Percentiles rank a stretch among this genome's conserved stretches.
Evolutionary conservation across 2,329 filamentous ascomycete genomes (phyloP).

Genomic region (Hymenoscyphus scutula): DNA sequence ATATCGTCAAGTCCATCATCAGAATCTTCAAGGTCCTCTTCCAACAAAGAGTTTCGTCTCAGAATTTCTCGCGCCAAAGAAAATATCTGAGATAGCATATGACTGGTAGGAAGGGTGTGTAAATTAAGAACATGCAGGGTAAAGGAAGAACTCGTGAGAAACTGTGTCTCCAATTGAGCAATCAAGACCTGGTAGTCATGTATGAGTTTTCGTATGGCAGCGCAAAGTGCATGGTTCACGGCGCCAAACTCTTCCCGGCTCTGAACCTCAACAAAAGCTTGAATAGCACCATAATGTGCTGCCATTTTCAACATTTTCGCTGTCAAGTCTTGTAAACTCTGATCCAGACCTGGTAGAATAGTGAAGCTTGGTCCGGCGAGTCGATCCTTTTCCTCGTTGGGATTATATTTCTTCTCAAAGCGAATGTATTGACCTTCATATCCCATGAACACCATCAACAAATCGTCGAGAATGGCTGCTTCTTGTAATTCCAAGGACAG

Average conservation of each 20-base stretch:
- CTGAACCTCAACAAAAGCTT: constrained; percentile 91
- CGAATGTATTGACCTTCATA: constrained; percentile 97
- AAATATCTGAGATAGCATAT: constrained; percentile 90
- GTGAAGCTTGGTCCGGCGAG: constrained; percentile 79
- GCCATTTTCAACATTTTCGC: constrained; percentile 90
- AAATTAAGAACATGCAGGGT: constrained; percentile 92
- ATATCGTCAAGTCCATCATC: constrained; percentile 70
- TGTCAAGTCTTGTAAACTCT: constrained; percentile 84
- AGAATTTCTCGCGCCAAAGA: constrained; percentile 83
- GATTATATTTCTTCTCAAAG: constrained; percentile 79
- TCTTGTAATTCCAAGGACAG: constrained; percentile 82
- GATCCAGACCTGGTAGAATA: constrained; percentile 80
- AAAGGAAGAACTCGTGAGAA: constrained; percentile 83
- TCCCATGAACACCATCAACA: constrained; percentile 95
- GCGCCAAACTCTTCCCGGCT: constrained; percentile 89
- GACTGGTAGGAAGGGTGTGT: constrained; percentile 83
- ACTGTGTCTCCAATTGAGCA: constrained; percentile 89
- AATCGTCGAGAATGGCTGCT: constrained; percentile 80
- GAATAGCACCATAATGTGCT: constrained; percentile 86
- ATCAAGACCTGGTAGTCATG: constrained; percentile 94
- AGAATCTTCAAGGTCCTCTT: constrained; percentile 69
- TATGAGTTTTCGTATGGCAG: constrained; percentile 85
- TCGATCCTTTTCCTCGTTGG: constrained; percentile 79
- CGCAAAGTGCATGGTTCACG: constrained; percentile 93
- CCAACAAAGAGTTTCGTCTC: constrained; percentile 81